Conservation (phyloP, 495 filamentous ascomycete species). For the Xylona heveae region DNA sequence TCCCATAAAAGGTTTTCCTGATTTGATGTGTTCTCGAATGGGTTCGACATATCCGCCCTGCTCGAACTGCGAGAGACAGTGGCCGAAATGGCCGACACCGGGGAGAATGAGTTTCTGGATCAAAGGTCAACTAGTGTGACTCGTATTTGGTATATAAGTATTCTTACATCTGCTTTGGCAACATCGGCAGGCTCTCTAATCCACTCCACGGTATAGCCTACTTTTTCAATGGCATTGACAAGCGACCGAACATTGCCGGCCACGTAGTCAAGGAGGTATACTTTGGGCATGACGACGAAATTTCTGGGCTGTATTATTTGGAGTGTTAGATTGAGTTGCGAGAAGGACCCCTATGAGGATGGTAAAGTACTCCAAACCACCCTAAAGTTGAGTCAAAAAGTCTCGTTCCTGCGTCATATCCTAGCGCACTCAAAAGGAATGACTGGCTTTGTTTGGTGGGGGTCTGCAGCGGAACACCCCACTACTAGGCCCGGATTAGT, state of each 20-base stretch:
- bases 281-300: slow-evolving; percentile 49
- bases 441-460: background rate
- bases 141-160: background rate
- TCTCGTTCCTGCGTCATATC: slow-evolving; percentile 1
- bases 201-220: slow-evolving; percentile 88
- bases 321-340: background rate
- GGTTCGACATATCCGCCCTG: slow-evolving; percentile 62
- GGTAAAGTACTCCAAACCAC: background rate
- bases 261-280: slow-evolving; percentile 76
- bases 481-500: too few species aligned
- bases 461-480: background rate
- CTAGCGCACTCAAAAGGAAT: too few species aligned
- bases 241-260: slow-evolving; percentile 84
- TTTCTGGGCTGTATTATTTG: background rate
- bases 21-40: slow-evolving; percentile 55
- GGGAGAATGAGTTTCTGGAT: slow-evolving; percentile 71
- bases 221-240: slow-evolving; percentile 89
- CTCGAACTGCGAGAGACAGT: slow-evolving; percentile 70
- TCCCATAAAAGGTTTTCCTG: slow-evolving; percentile 90
- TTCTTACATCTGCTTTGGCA: slow-evolving; percentile 53
- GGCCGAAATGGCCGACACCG: slow-evolving; percentile 92
- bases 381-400: slow-evolving; percentile 1
- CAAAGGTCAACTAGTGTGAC: background rate
- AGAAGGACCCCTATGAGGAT: background rate
- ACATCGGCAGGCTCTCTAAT: slow-evolving; percentile 68